These are phyloP conservation scores for Leptomonas pyrrhocoris DNA, from an alignment of 208 protist species.

Conservation along the genomic window DNA sequence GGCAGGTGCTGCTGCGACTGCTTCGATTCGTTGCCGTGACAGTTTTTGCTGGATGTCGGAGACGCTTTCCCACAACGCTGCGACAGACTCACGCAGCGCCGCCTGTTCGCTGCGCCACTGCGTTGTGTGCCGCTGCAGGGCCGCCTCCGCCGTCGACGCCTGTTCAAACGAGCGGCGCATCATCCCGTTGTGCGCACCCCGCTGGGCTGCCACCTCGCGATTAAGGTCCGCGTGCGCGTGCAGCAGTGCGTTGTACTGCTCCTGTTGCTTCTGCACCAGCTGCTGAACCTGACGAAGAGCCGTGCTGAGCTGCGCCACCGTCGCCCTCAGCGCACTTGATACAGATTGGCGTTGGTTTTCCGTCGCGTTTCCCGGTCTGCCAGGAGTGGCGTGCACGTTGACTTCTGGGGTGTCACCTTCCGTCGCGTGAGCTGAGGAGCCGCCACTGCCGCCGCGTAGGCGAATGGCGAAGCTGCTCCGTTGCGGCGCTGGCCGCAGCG, in stretches of 20 bases:
- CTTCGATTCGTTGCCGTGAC: neutral
- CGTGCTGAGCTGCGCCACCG: slow-evolving; percentile 1
- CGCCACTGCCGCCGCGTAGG: slow-evolving; percentile 9
- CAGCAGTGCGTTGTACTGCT: slow-evolving; percentile 26
- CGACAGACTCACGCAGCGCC: slow-evolving; percentile 12
- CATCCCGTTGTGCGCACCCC: slow-evolving; percentile 10
- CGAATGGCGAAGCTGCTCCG: slow-evolving; percentile 36
- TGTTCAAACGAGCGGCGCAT: slow-evolving; percentile 11
- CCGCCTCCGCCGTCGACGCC: slow-evolving; percentile 8
- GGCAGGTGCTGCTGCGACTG: neutral
- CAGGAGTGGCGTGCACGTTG: neutral
- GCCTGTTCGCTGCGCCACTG: slow-evolving; percentile 18
- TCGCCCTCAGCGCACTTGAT: neutral
- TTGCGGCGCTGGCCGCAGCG: slow-evolving; percentile 19
- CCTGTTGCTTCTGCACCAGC: slow-evolving; percentile 20
- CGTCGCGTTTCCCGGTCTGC: neutral
- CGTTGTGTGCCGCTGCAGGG: slow-evolving; percentile 6
- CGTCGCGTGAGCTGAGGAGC: neutral
- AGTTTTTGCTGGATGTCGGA: slow-evolving; percentile 11
- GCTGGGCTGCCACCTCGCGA: slow-evolving; percentile 24
- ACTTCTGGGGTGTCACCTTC: neutral
- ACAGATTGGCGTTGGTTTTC: neutral
- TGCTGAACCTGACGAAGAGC: slow-evolving; percentile 19
- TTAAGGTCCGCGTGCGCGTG: slow-evolving; percentile 22
- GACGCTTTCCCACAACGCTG: slow-evolving; percentile 17